Evolutionary conservation across 2,329 filamentous ascomycete genomes (phyloP).

Genomic region (Neonectria neomacrospora): DNA sequence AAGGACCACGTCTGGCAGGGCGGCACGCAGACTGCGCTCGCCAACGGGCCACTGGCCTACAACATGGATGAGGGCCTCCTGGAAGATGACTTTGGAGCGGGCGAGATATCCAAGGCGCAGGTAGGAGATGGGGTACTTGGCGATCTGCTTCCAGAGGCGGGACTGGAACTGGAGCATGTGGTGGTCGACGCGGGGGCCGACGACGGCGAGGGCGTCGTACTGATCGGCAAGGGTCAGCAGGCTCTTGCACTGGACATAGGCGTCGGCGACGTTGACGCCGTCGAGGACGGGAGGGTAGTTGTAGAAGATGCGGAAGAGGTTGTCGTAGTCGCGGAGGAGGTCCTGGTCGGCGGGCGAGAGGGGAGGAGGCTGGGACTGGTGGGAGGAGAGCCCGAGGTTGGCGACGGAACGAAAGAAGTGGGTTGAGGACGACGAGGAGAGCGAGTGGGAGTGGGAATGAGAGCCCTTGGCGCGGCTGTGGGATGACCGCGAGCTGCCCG

Average conservation of each 20-base stretch:
- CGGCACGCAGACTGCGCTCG: constrained; percentile 77
- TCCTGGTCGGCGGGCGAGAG: constrained; percentile 74
- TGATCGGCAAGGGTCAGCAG: constrained; percentile 90
- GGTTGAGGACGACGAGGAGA: constrained; percentile 57
- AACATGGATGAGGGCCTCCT: constrained; percentile 90
- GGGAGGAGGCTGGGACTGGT: constrained; percentile 58
- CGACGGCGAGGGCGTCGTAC: constrained; percentile 89
- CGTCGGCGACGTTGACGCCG: constrained; percentile 87
- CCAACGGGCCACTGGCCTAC: constrained; percentile 93
- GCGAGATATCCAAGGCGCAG: constrained; percentile 89
- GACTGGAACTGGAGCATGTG: constrained; percentile 93
- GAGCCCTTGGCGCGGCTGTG: constrained; percentile 49
- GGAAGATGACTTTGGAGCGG: constrained; percentile 83
- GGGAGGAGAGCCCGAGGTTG: constrained; percentile 70
- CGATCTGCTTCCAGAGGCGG: constrained; percentile 93
- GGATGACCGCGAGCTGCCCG: constrained; percentile 57
- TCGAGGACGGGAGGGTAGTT: constrained; percentile 88
- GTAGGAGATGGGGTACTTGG: constrained; percentile 94
- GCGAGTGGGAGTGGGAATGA: constrained; percentile 57
- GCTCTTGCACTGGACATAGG: constrained; percentile 93
- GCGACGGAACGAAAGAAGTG: constrained; percentile 88
- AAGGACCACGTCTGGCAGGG: constrained; percentile 79
- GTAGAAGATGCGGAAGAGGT: constrained; percentile 95
- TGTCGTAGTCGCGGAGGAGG: constrained; percentile 91
- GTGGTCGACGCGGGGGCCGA: constrained; percentile 91